Evolutionary conservation across 805 yeast species (phyloP).

Genomic region (Nakazawaea ishiwadae): DNA sequence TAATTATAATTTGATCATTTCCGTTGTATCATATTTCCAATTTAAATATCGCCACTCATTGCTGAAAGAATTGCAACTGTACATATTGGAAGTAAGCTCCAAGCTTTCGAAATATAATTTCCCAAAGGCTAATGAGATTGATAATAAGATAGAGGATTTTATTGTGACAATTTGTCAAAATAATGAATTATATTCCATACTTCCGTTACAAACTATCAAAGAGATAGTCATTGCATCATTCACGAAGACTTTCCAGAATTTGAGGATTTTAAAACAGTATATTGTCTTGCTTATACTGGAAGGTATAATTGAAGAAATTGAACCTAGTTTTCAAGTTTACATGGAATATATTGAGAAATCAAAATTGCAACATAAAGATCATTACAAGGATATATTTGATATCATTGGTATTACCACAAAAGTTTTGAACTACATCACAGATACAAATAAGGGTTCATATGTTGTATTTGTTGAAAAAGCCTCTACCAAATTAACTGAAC

Average conservation of each 20-base stretch:
- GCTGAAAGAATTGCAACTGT: neutral
- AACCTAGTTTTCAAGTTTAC: slow-evolving; percentile 34
- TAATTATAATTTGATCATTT: slow-evolving; percentile 8
- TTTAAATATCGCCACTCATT: neutral
- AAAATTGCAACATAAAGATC: slow-evolving; percentile 28
- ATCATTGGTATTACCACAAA: slow-evolving; percentile 19
- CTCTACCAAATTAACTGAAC: neutral
- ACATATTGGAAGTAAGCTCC: neutral
- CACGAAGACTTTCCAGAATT: slow-evolving; percentile 41
- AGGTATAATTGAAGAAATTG: slow-evolving; percentile 18
- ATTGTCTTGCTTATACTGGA: slow-evolving; percentile 22
- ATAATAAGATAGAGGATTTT: slow-evolving; percentile 6
- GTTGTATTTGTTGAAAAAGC: slow-evolving; percentile 3
- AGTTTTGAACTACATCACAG: slow-evolving; percentile 20
- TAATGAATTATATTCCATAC: slow-evolving; percentile 6
- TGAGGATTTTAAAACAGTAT: slow-evolving; percentile 31
- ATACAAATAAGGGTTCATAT: neutral
- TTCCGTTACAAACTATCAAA: neutral
- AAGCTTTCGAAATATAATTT: slow-evolving; percentile 1
- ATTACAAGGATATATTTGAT: slow-evolving; percentile 32
- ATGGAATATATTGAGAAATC: slow-evolving; percentile 34
- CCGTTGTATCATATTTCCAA: slow-evolving; percentile 3
- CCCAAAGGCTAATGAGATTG: slow-evolving; percentile 9
- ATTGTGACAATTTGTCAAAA: slow-evolving; percentile 3
- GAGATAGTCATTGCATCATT: slow-evolving; percentile 2